Conservation (phyloP, 2,329 filamentous ascomycete species). For the Diaporthe capsici region DNA sequence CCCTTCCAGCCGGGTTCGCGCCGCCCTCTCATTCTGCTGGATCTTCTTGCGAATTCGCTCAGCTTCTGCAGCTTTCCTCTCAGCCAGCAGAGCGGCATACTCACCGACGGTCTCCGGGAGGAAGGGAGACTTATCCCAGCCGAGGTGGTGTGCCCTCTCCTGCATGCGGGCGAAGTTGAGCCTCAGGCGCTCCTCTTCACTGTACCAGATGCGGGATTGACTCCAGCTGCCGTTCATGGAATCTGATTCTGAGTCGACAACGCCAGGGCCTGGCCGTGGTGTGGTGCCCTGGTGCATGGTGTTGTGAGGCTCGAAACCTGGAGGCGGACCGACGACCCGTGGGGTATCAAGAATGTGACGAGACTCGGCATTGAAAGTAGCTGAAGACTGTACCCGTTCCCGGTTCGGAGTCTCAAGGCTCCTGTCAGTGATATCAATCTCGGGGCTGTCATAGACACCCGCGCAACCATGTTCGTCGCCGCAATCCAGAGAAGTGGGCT, state of each 20-base stretch:
- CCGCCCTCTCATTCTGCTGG: conserved; percentile 18
- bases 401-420: background rate
- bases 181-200: conserved; percentile 33
- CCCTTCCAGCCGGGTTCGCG: background rate
- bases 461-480: background rate
- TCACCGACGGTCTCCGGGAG: conserved; percentile 25
- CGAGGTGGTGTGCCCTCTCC: conserved; percentile 23
- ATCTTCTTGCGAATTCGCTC: conserved; percentile 33
- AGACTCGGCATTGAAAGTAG: background rate
- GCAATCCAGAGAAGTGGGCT: background rate
- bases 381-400: background rate
- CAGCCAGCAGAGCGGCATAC: conserved; percentile 29
- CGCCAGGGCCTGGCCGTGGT: background rate
- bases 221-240: background rate
- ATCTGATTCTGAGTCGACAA: background rate
- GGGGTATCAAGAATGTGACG: background rate
- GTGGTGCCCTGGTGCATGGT: background rate
- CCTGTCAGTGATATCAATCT: background rate
- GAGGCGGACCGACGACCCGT: background rate
- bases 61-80: conserved; percentile 26
- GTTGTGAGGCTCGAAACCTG: conserved; percentile 2
- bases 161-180: conserved; percentile 30
- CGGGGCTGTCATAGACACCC: background rate
- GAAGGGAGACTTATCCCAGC: conserved; percentile 21
- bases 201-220: conserved; percentile 31